Evolutionary conservation across 495 filamentous ascomycete genomes (phyloP).

Genomic region (Aspergillus bridgeri): DNA sequence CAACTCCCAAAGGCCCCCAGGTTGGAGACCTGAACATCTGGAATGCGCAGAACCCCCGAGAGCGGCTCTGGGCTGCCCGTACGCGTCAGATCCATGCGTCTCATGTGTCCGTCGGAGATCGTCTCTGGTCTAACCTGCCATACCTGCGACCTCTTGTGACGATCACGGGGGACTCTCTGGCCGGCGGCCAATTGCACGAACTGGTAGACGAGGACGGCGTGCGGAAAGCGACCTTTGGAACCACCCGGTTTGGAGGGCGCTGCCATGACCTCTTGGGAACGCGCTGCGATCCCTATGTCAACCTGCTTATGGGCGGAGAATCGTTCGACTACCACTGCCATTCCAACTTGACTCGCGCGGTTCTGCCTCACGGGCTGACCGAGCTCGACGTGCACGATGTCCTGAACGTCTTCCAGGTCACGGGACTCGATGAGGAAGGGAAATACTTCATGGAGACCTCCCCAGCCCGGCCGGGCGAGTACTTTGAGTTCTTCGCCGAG

Average conservation of each 20-base stretch:
- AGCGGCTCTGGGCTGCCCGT: constrained; percentile 75
- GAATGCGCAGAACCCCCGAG: constrained; percentile 69
- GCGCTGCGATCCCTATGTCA: constrained; percentile 73
- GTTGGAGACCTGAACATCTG: constrained; percentile 82
- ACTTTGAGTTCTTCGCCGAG: constrained; percentile 76
- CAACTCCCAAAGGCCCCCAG: constrained; percentile 70
- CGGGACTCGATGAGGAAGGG: constrained; percentile 65
- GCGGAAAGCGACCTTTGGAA: constrained; percentile 35
- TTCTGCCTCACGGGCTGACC: constrained; percentile 61
- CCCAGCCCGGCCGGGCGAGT: constrained; percentile 62
- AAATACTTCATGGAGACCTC: constrained; percentile 77
- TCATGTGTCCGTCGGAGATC: constrained; percentile 65
- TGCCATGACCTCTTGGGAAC: constrained; percentile 76
- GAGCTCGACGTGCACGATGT: constrained; percentile 80
- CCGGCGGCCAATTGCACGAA: constrained; percentile 51
- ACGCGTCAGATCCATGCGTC: constrained; percentile 74
- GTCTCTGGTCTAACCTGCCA: constrained; percentile 73
- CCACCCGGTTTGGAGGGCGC: constrained; percentile 47
- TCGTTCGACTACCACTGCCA: constrained; percentile 78
- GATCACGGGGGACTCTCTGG: constrained; percentile 66
- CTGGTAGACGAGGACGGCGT: constrained; percentile 37
- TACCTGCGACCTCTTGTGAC: constrained; percentile 72
- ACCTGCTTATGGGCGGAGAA: constrained; percentile 63
- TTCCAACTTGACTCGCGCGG: constrained; percentile 71
- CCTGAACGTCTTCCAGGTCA: constrained; percentile 79